Conservation (phyloP, 2,329 filamentous ascomycete genomes). For the Chaetoscypha palmicola region DNA sequence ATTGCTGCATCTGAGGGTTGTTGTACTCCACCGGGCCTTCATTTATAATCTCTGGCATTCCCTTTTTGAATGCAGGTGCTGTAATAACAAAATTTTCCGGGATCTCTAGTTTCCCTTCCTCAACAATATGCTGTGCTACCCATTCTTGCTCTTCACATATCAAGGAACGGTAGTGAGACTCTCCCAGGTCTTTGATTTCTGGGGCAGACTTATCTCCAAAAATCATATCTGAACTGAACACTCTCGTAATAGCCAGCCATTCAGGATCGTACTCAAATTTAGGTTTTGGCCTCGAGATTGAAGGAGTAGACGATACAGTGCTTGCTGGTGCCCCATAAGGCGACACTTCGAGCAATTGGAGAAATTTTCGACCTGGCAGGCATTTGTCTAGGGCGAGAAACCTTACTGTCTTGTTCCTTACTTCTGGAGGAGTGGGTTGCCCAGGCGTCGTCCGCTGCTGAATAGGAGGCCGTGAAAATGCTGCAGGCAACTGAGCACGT, state of each 20-base stretch:
- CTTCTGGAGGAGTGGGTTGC: constrained; percentile 60
- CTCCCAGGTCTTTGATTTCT: constrained; percentile 55
- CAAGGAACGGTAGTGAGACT: constrained; percentile 58
- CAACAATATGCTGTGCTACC: constrained; percentile 71
- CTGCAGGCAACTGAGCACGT: constrained; percentile 67
- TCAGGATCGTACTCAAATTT: constrained; percentile 69
- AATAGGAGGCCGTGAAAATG: constrained; percentile 50
- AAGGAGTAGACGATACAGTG: constrained; percentile 13
- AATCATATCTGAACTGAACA: constrained; percentile 59
- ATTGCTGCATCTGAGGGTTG: constrained; percentile 77
- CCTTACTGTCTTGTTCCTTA: constrained; percentile 70
- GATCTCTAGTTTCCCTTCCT: constrained; percentile 53
- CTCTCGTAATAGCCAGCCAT: constrained; percentile 89
- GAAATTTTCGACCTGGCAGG: constrained; percentile 68
- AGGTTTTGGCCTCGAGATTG: constrained; percentile 13
- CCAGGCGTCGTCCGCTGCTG: constrained; percentile 39
- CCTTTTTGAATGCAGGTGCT: constrained; percentile 61
- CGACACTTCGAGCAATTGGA: constrained; percentile 66
- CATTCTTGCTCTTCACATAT: constrained; percentile 69
- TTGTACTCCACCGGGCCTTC: constrained; percentile 73
- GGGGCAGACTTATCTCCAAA: constrained; percentile 53
- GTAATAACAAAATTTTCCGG: constrained; percentile 73
- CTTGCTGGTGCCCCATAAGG: constrained; percentile 33
- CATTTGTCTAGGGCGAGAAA: constrained; percentile 94
- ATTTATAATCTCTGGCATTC: constrained; percentile 47